Evolutionary conservation across 2,329 filamentous ascomycete genomes (phyloP), one percentile per base, ranked within the genome.

Genomic region (Colletotrichum lupini): DNA sequence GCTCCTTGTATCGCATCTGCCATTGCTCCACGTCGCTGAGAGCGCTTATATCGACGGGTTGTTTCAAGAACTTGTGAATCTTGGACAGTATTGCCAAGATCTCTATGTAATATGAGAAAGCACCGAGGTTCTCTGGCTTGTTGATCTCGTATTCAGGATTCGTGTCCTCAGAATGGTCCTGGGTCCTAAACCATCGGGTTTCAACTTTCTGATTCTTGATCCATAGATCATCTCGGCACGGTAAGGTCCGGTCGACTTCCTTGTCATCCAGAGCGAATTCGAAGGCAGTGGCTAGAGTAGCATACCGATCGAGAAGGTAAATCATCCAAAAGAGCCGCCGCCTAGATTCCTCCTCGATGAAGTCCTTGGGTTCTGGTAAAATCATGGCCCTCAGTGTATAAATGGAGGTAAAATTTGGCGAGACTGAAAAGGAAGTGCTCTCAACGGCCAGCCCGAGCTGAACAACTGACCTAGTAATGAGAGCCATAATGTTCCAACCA

Each of bases 291-390:
- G 95, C 93, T 68, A 98, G 92, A 0, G 95, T 98, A 1, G 95
- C 95, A 79, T 97, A 98, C 62, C 95, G 89, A 80, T 98, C 95
- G 6, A 98, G 87, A 14, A 98, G 84, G 79, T 97, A 98, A 12
- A 97, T 92, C 92, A 97, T 96, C 95, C 95, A 98, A 81, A 98
- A 97, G 1, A 98, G 85, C 30, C 95, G 88, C 32, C 95, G 89
- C 32, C 95, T 88, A 55, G 94, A 93, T 81, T 98, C 95, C 74
- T 98, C 95, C 80, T 98, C 95, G 68, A 97, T 93, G 82, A 95
- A 98, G 74, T 95, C 93, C 63, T 91, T 92, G 0, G 95, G 90
- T 74, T 97, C 95, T 0, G 95, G 93, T 0, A 98, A 86, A 3
- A 96, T 92, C 85, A 95, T 95, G 19, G 95, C 94, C 67, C 95